phyloP scores from a whole-genome alignment of 2,329 filamentous ascomycete species.

The Reticulascus tulasneorum region DNA sequence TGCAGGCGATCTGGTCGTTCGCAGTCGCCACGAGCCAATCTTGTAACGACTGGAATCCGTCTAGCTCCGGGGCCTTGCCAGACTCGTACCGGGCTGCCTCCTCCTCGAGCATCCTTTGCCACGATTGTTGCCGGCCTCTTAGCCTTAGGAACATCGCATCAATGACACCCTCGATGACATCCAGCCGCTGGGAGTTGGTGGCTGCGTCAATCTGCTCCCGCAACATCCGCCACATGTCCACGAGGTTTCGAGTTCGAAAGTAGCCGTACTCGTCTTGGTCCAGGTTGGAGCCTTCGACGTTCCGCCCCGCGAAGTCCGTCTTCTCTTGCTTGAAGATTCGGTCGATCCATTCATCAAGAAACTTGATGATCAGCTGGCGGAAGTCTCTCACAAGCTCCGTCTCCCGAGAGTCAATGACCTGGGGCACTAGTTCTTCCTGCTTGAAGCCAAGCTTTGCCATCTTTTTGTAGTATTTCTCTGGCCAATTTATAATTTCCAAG shows the following conservation, averaged over 20 bases:
- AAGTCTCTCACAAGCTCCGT: slow-evolving; percentile 90
- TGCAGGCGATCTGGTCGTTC: slow-evolving; percentile 97
- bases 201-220: slow-evolving; percentile 87
- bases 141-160: slow-evolving; percentile 93
- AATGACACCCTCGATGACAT: slow-evolving; percentile 91
- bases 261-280: slow-evolving; percentile 86
- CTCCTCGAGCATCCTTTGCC: slow-evolving; percentile 84
- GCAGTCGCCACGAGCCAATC: slow-evolving; percentile 97
- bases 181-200: slow-evolving; percentile 76
- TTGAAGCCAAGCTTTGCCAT: slow-evolving; percentile 86
- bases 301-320: slow-evolving; percentile 74
- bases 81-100: slow-evolving; percentile 73
- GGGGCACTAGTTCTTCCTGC: slow-evolving; percentile 72
- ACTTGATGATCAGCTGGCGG: slow-evolving; percentile 89
- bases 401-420: slow-evolving; percentile 87
- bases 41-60: slow-evolving; percentile 74
- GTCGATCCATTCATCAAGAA: slow-evolving; percentile 96
- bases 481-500: slow-evolving; percentile 90
- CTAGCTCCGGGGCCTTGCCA: slow-evolving; percentile 49
- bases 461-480: slow-evolving; percentile 92
- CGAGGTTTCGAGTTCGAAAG: slow-evolving; percentile 85
- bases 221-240: slow-evolving; percentile 97
- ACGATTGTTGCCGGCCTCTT: slow-evolving; percentile 75
- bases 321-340: slow-evolving; percentile 81
- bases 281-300: slow-evolving; percentile 68